Evolutionary conservation across 1,139 yeast genomes (phyloP), one percentile per base, ranked within the genome.

Genomic region (Saccharomyces hybrid): DNA sequence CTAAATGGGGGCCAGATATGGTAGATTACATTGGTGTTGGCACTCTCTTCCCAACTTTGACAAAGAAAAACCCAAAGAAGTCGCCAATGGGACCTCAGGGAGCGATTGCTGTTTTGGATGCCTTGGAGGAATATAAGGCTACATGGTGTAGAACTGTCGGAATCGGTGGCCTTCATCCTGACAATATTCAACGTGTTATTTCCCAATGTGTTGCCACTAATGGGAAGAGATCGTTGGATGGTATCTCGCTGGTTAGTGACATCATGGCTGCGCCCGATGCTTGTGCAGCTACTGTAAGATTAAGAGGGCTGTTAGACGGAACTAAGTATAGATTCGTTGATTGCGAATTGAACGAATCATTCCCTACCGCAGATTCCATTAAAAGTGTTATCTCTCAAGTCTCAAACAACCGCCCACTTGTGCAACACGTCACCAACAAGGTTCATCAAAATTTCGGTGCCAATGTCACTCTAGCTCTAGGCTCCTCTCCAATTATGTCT

Each of bases 401-500:
- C 19, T 47, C 59, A 14, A 31, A 54, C 5, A 50, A 55, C 47
- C 56, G 65, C 5, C 95, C 97, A 0, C 71, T 91, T 62, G 83
- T 88, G 5, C 97, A 91, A 66, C 96, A 90, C 62, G 84, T 91
- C 58, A 90, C 97, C 42, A 91, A 91, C 65, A 80, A 80, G 55
- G 97, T 91, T 13, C 97, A 87, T 46, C 88, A 88, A 66, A 86
- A 88, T 65, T 83, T 88, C 66, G 85, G 90, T 59, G 97, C 98
- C 29, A 90, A 91, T 64, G 87, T 88, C n/a, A 83, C 95, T 0
- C 73, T 91, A 54, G 90, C 97, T 0, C 72, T 85, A 27, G 96
- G 96, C 2, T 95, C 86, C 0, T 84, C 95, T 1, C 97, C 98
- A 2, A 83, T 88, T 26, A 91, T 91, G 97, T 85, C 95, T n/a